These are phyloP conservation scores for Pleurotus pulmonarius DNA, from an alignment of 768 basidiomycete genomes.

Conservation along the genomic window DNA sequence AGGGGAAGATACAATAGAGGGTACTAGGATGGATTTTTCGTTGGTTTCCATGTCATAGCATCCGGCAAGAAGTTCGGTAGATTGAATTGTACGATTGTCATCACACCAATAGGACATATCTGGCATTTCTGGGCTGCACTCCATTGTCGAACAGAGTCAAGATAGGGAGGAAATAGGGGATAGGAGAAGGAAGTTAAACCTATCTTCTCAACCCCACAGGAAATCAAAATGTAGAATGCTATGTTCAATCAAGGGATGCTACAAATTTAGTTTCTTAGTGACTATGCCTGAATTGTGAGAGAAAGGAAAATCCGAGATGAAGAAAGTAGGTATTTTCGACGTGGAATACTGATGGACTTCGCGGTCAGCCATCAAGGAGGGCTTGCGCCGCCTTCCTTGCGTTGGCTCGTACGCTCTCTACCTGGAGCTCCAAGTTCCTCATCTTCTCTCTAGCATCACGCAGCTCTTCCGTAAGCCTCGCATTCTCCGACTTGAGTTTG, in stretches of 20 bases:
- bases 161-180: too few species aligned
- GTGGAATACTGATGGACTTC: not conserved
- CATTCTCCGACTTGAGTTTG: conserved; percentile 48
- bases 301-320: not conserved
- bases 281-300: not conserved
- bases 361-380: conserved; percentile 32
- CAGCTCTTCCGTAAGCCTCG: conserved; percentile 57
- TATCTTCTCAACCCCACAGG: too few species aligned
- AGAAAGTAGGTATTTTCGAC: not conserved
- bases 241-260: not conserved
- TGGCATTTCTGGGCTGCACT: too few species aligned
- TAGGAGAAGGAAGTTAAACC: too few species aligned
- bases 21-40: too few species aligned
- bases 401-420: conserved; percentile 72
- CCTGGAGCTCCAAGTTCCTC: conserved; percentile 77
- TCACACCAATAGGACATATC: too few species aligned
- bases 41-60: too few species aligned
- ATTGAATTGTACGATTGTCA: too few species aligned
- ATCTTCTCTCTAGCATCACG: conserved; percentile 81
- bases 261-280: not conserved
- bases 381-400: conserved; percentile 73
- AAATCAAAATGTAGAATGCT: too few species aligned
- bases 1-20: too few species aligned
- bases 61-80: too few species aligned
- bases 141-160: too few species aligned